phyloP scores from a whole-genome alignment of 129 eudicot genomes.

The Escallonia rubra region DNA sequence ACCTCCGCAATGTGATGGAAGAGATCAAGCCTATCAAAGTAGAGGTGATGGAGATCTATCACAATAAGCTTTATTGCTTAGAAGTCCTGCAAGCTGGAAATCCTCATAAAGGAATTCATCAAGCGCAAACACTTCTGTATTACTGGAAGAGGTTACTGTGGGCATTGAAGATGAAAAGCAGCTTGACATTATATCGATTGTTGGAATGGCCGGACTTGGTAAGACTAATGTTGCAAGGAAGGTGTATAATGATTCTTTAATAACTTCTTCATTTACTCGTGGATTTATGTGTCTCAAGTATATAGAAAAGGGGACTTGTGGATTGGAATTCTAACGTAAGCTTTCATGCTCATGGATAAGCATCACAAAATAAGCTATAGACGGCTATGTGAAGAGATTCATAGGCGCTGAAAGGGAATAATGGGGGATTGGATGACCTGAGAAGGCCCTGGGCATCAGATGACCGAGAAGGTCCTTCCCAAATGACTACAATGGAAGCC shows the following conservation, averaged over 20 bases:
- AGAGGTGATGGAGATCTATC: conserved; percentile 52
- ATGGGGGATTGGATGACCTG: conserved; percentile 59
- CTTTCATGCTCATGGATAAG: conserved; percentile 13
- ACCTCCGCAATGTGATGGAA: conserved; percentile 34
- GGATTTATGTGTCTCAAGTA: conserved; percentile 55
- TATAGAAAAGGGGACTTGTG: conserved; percentile 35
- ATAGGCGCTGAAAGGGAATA: conserved; percentile 15
- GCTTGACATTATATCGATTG: conserved; percentile 38
- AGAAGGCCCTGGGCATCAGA: conserved; percentile 45
- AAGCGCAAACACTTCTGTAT: conserved; percentile 26
- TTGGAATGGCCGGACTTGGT: conserved; percentile 65
- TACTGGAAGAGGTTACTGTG: conserved; percentile 47
- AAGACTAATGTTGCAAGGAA: conserved; percentile 51
- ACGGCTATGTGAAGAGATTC: conserved; percentile 26
- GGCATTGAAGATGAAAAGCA: conserved; percentile 49
- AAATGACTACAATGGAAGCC: conserved; percentile 23
- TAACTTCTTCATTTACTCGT: conserved; percentile 36
- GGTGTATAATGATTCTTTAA: conserved; percentile 33
- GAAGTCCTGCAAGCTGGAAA: conserved; percentile 35
- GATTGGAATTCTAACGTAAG: conserved; percentile 24
- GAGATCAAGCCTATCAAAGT: conserved; percentile 39
- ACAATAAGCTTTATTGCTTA: conserved; percentile 48
- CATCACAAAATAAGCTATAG: conserved; percentile 33
- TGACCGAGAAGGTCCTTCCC: conserved; percentile 41
- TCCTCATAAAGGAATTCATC: conserved; percentile 26